These are phyloP conservation scores for Malus fusca DNA, from an alignment of 306 rosid genomes.

Conservation along the genomic window DNA sequence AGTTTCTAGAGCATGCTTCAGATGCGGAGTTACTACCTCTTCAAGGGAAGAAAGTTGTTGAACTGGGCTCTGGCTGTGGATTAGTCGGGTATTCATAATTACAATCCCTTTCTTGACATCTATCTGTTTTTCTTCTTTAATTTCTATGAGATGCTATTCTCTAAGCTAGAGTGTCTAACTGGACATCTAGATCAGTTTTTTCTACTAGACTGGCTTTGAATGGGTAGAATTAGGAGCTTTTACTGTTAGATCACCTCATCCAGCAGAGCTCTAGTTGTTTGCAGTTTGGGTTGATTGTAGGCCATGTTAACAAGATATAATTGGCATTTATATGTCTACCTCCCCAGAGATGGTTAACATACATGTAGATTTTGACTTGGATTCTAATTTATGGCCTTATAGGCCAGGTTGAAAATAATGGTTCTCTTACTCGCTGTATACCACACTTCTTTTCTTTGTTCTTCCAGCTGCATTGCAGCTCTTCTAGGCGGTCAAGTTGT, in stretches of 20 bases:
- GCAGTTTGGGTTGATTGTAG: neutral
- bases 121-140: slow-evolving; percentile 5
- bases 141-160: neutral
- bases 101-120: neutral
- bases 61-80: slow-evolving; percentile 83
- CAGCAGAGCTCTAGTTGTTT: neutral
- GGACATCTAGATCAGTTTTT: neutral
- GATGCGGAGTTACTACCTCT: slow-evolving; percentile 55
- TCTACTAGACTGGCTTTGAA: neutral
- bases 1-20: slow-evolving; percentile 78
- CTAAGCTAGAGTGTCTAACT: neutral
- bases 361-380: neutral
- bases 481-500: slow-evolving; percentile 68
- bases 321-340: neutral
- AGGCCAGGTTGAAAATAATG: slow-evolving; percentile 3
- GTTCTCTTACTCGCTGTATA: slow-evolving; percentile 6
- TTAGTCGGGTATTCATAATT: slow-evolving; percentile 56
- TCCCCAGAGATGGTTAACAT: neutral
- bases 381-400: neutral
- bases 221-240: neutral
- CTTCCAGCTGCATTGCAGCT: slow-evolving; percentile 71
- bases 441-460: slow-evolving; percentile 17
- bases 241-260: neutral
- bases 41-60: slow-evolving; percentile 60
- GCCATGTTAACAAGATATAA: neutral